Evolutionary conservation across 768 basidiomycete genomes (phyloP), one percentile per base, ranked within the genome.

Genomic region (Porpolomopsis calyptriformis): DNA sequence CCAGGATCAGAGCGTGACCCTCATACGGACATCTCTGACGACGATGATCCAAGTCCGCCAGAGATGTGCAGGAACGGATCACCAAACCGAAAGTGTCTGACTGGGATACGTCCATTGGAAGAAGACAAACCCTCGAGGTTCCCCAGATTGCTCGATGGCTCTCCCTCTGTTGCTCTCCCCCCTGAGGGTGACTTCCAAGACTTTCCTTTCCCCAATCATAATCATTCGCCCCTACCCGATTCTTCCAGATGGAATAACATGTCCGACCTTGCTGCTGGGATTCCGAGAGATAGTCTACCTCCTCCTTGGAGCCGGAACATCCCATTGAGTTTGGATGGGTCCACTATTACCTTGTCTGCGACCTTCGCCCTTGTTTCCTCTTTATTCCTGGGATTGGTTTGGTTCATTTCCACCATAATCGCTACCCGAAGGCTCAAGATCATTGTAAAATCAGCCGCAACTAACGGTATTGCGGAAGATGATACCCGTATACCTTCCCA

Each of bases 131-230:
- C 72, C 4, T 59, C 64, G 34, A 57, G 71, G 10, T 59, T 69
- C 56, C 67, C 61, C 55, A 68, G 78, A 51, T 68, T 85, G 18
- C 64, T 85, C 2, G 81, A 84, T 45, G 78, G 76, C 2, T 75
- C 75, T 0, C 72, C 73, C 4, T 60, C 61, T 2, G 65, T 68
- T n/a, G 27, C 27, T 10, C 33, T 40, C n/a, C 42, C 33, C 11
- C 48, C 48, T n/a, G 35, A 39, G 7, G 3, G 8, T 8, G 11
- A 25, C 34, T 9, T 27, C 12, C 9, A 34, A 6, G 43, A 45
- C 4, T 10, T n/a, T 19, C 31, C 29, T 11, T 23, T 25, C 18
- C 5, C 14, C 45, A 22, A 46, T 16, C 24, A 36, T 16, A 20
- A 12, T 10, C 12, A n/a, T n/a, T n/a, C n/a, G n/a, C n/a, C 33